Evolutionary conservation across 495 filamentous ascomycete genomes (phyloP).

Genomic region (Penicillium dipodomyicola): DNA sequence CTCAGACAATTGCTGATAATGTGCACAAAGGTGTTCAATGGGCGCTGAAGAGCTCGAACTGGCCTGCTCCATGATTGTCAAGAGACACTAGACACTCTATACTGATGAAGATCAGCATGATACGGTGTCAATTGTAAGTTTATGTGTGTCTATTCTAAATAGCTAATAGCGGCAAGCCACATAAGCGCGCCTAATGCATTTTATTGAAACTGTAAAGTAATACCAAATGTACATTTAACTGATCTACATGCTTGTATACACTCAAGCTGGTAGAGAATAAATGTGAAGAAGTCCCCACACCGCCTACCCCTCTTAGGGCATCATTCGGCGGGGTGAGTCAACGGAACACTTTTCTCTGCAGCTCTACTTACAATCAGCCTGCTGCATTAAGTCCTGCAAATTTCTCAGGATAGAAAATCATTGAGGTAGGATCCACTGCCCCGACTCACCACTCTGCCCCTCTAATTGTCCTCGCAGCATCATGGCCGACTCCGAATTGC

Average conservation of each 20-base stretch:
- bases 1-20: constrained; percentile 62
- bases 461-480: constrained; percentile 19
- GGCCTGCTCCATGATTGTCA: constrained; percentile 29
- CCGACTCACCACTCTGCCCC: background rate
- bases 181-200: background rate
- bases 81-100: background rate
- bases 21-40: constrained; percentile 66
- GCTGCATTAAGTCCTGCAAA: constrained; percentile 9
- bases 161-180: background rate
- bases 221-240: background rate
- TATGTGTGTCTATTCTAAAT: constrained; percentile 2
- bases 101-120: background rate
- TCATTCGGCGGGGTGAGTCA: constrained; percentile 38
- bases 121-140: background rate
- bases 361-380: constrained; percentile 7
- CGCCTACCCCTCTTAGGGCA: constrained; percentile 42
- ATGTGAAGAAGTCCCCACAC: background rate
- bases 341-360: constrained; percentile 21
- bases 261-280: constrained; percentile 6
- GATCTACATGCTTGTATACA: background rate
- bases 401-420: constrained; percentile 18
- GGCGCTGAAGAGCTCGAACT: constrained; percentile 53
- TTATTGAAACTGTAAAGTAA: background rate
- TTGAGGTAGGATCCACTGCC: constrained; percentile 16
- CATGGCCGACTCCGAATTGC: constrained; percentile 50